Percentiles rank a stretch among this genome's conserved stretches.
Conservation (phyloP, 345 rosid species). For the Salix exigua region DNA sequence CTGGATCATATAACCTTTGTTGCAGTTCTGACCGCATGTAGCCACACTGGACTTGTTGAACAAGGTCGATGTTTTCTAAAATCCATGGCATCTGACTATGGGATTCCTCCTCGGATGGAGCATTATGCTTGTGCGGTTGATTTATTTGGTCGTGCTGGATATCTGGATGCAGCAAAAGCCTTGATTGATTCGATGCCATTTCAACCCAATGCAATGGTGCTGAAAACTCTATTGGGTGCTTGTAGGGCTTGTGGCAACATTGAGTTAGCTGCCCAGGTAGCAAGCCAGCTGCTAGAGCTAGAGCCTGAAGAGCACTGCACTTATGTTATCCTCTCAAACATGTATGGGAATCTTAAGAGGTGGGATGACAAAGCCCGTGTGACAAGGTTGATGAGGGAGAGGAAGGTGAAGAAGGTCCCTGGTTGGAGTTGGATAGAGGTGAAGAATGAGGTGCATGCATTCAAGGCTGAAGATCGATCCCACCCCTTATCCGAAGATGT, state of each 20-base stretch:
- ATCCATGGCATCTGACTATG: slow-evolving; percentile 52
- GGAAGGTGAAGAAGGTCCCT: slow-evolving; percentile 71
- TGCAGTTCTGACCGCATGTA: slow-evolving; percentile 71
- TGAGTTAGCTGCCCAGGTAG: slow-evolving; percentile 60
- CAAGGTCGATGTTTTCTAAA: slow-evolving; percentile 51
- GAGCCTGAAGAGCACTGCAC: slow-evolving; percentile 79
- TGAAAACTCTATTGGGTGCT: slow-evolving; percentile 69
- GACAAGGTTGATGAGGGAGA: slow-evolving; percentile 66
- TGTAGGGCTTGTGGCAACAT: slow-evolving; percentile 65
- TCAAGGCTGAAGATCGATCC: slow-evolving; percentile 61
- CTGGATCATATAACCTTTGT: slow-evolving; percentile 71
- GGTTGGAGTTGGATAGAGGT: slow-evolving; percentile 87
- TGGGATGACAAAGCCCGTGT: slow-evolving; percentile 65
- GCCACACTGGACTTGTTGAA: slow-evolving; percentile 62
- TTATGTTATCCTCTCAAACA: slow-evolving; percentile 54
- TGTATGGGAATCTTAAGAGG: slow-evolving; percentile 55
- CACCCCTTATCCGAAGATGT: slow-evolving; percentile 47
- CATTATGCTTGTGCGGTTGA: slow-evolving; percentile 79
- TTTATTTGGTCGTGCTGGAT: slow-evolving; percentile 69
- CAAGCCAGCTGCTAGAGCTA: slow-evolving; percentile 48
- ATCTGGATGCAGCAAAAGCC: slow-evolving; percentile 44
- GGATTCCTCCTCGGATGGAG: slow-evolving; percentile 62
- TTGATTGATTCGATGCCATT: slow-evolving; percentile 62
- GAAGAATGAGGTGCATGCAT: slow-evolving; percentile 50
- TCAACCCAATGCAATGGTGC: slow-evolving; percentile 64